Conservation (phyloP, 768 basidiomycete species). For the Amanita pallidorosea region DNA sequence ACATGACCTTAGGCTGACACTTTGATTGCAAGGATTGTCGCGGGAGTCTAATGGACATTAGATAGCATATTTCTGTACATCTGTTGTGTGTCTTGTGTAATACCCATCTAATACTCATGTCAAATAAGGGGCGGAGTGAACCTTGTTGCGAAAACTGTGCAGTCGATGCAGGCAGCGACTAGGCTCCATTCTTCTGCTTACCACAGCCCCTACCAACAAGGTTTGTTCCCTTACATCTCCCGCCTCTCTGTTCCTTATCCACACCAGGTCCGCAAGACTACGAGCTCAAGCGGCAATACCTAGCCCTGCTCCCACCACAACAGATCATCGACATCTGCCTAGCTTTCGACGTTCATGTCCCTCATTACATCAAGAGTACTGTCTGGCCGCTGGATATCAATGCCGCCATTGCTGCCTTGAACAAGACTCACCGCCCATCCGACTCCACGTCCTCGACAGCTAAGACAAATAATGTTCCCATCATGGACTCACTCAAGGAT, state of each 20-base stretch:
- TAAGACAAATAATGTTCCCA: conserved; percentile 8
- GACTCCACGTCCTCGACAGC: conserved; percentile 13
- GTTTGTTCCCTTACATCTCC: conserved; percentile 11
- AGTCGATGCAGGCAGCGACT: conserved; percentile 50
- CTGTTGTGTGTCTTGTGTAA: background rate
- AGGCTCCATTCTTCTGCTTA: conserved; percentile 20
- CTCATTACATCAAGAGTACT: conserved; percentile 49
- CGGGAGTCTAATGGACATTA: conserved; percentile 16
- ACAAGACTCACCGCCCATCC: conserved; percentile 18
- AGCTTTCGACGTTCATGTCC: conserved; percentile 57
- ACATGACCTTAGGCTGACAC: conserved; percentile 8
- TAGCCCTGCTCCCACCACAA: conserved; percentile 51
- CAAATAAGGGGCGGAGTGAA: conserved; percentile 23
- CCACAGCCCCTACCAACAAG: conserved; percentile 22
- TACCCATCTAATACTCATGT: conserved; percentile 1
- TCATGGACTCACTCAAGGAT: conserved; percentile 18
- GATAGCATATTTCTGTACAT: background rate
- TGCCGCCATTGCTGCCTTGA: conserved; percentile 48
- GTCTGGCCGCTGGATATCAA: conserved; percentile 68
- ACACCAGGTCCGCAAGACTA: conserved; percentile 32
- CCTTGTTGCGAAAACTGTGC: conserved; percentile 66
- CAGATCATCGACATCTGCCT: conserved; percentile 78
- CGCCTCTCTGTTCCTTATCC: conserved; percentile 9
- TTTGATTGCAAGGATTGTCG: conserved; percentile 18
- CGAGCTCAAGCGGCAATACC: conserved; percentile 62